phyloP scores from a whole-genome alignment of 306 rosid genomes.

The Dalbergia cochinchinensis region DNA sequence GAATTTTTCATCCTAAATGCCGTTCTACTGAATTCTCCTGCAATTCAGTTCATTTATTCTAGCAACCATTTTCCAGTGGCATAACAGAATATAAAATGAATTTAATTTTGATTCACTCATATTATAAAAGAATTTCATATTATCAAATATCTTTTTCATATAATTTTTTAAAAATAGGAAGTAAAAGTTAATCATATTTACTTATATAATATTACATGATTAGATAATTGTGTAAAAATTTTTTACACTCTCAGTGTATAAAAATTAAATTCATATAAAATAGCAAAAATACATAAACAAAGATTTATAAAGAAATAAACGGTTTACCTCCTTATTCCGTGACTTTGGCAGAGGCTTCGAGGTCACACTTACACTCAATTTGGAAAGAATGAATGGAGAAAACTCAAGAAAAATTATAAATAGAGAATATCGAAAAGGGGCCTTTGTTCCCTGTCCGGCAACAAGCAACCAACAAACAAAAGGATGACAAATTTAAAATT shows the following conservation, averaged over 20 bases:
- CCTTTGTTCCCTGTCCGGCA: neutral
- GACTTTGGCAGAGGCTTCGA: constrained; percentile 4
- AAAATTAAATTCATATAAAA: too few species aligned
- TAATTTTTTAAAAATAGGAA: too few species aligned
- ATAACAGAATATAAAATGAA: too few species aligned
- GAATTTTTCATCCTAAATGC: neutral
- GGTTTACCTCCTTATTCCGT: constrained; percentile 29
- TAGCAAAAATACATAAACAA: neutral
- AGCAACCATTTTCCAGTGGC: too few species aligned
- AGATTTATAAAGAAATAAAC: neutral
- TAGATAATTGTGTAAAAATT: too few species aligned
- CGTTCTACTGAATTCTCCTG: neutral
- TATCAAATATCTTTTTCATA: too few species aligned
- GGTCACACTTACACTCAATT: neutral
- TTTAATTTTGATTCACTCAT: too few species aligned
- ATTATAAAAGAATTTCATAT: too few species aligned
- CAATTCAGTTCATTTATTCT: neutral
- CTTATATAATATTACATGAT: too few species aligned
- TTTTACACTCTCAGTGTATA: too few species aligned
- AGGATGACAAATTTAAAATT: neutral
- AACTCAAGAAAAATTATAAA: constrained; percentile 13
- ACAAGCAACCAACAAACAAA: neutral
- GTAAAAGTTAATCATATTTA: too few species aligned
- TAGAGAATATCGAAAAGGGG: neutral
- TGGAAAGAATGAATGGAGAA: constrained; percentile 18